Conservation (phyloP, 306 rosid genomes). For the peach (Prunus persica) region DNA sequence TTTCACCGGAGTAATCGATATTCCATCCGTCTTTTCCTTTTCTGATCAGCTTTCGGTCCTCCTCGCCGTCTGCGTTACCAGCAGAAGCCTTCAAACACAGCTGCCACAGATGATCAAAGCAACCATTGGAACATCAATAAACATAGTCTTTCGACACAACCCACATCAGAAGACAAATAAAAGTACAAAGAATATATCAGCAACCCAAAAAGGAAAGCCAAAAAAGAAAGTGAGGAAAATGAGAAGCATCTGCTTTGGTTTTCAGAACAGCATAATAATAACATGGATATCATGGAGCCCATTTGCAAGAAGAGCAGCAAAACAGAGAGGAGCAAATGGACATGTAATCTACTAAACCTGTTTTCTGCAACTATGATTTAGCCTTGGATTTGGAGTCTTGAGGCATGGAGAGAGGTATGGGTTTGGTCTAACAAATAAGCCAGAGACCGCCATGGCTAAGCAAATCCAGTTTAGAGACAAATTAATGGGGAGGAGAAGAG, state of each 20-base stretch:
- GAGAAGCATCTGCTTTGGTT: not conserved
- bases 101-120: slow-evolving; percentile 30
- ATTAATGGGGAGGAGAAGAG: not conserved
- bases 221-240: not conserved
- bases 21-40: slow-evolving; percentile 56
- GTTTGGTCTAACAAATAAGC: slow-evolving; percentile 37
- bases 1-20: slow-evolving; percentile 48
- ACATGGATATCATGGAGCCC: slow-evolving; percentile 1
- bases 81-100: slow-evolving; percentile 53
- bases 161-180: too few relatives aligned
- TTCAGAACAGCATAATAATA: not conserved
- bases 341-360: slow-evolving; percentile 36
- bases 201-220: not conserved
- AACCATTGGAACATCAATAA: slow-evolving; percentile 13
- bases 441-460: slow-evolving; percentile 52
- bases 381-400: slow-evolving; percentile 27
- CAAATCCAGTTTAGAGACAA: slow-evolving; percentile 17
- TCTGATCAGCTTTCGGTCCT: slow-evolving; percentile 34
- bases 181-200: not conserved
- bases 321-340: not conserved
- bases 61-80: slow-evolving; percentile 32
- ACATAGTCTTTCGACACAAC: too few relatives aligned
- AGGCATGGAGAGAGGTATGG: slow-evolving; percentile 30
- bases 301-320: not conserved
- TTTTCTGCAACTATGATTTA: slow-evolving; percentile 37